These are phyloP conservation scores for Pleurotus cornucopiae DNA, from an alignment of 768 basidiomycete species.

Conservation along the genomic window DNA sequence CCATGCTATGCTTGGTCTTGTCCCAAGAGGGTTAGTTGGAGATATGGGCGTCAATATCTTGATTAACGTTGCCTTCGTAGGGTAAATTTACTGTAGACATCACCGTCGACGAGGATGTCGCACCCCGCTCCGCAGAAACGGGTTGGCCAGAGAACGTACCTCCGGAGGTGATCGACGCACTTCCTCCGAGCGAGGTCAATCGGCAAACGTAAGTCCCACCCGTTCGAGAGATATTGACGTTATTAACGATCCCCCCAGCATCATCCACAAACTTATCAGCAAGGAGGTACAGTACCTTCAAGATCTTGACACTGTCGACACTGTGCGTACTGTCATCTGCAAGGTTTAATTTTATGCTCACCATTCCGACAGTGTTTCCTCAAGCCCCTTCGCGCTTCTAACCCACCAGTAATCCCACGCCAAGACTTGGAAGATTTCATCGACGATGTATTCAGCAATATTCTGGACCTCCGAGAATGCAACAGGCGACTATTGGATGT, in stretches of 20 bases:
- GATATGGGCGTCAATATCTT: not conserved
- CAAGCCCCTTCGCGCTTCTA: slow-evolving; percentile 41
- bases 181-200: slow-evolving; percentile 75
- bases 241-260: slow-evolving; percentile 30
- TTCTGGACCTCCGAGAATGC: slow-evolving; percentile 81
- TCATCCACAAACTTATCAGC: slow-evolving; percentile 82
- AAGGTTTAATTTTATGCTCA: not conserved
- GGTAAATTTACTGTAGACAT: slow-evolving; percentile 26
- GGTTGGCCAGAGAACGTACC: slow-evolving; percentile 48
- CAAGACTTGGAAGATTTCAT: slow-evolving; percentile 76
- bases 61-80: slow-evolving; percentile 12
- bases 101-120: slow-evolving; percentile 26
- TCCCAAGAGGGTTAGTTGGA: slow-evolving; percentile 53
- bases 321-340: slow-evolving; percentile 27
- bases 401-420: slow-evolving; percentile 40
- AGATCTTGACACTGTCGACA: slow-evolving; percentile 82
- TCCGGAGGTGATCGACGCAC: slow-evolving; percentile 29
- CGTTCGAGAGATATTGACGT: not conserved
- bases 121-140: slow-evolving; percentile 18
- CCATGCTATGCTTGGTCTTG: slow-evolving; percentile 84
- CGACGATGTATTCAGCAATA: slow-evolving; percentile 86
- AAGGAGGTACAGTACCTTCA: slow-evolving; percentile 88
- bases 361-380: slow-evolving; percentile 23
- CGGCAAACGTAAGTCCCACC: slow-evolving; percentile 59
- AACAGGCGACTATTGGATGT: slow-evolving; percentile 81